Conservation (phyloP, 2,329 filamentous ascomycete genomes). For the Colletotrichum zoysiae region DNA sequence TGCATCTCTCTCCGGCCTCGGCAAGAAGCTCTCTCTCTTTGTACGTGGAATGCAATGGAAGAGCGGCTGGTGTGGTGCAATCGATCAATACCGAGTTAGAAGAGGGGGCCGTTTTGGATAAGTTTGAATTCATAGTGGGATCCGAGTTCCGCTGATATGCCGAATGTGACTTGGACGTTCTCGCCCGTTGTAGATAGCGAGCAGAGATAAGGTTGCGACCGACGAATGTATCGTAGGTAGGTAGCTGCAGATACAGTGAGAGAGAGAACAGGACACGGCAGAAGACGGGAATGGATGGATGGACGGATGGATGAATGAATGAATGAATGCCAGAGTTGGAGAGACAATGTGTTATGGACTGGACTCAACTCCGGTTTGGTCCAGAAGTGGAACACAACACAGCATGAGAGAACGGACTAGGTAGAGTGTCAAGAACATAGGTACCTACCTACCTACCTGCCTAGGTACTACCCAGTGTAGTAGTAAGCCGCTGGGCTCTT, state of each 20-base stretch:
- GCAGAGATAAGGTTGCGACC: constrained; percentile 3
- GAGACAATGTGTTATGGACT: background rate
- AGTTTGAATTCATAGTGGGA: constrained; percentile 27
- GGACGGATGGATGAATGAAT: no score
- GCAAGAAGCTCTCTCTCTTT: constrained; percentile 24
- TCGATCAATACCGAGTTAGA: constrained; percentile 5
- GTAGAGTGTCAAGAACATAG: background rate
- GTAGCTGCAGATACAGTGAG: background rate
- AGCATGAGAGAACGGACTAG: constrained; percentile 11
- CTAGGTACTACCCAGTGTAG: no score
- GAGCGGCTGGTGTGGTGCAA: background rate
- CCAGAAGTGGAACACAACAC: background rate
- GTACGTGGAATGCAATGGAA: constrained; percentile 28
- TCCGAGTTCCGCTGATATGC: constrained; percentile 14
- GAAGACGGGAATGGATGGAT: background rate
- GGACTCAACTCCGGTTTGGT: constrained; percentile 26
- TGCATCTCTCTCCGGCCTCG: constrained; percentile 36
- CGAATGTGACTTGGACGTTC: constrained; percentile 33
- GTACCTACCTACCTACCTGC: background rate
- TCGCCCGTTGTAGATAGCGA: constrained; percentile 7
- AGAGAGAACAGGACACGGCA: background rate
- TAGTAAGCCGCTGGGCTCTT: background rate
- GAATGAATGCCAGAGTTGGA: constrained; percentile 17
- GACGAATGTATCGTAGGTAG: no score
- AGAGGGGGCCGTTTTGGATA: constrained; percentile 33